Evolutionary conservation across 2,329 filamentous ascomycete genomes (phyloP).

Genomic region (Aspergillus udagawae): DNA sequence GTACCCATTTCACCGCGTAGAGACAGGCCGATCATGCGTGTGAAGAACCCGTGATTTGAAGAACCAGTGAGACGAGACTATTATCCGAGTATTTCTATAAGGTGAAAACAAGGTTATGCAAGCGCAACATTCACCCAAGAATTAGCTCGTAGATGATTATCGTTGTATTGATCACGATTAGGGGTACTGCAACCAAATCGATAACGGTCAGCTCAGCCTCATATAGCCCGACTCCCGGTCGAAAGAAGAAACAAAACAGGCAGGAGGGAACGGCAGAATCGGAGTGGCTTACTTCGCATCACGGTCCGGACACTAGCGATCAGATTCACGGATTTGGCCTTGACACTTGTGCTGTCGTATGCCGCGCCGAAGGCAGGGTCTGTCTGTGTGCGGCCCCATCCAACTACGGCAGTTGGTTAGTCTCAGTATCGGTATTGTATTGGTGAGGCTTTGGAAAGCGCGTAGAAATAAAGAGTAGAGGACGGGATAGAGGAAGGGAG

Average conservation of each 20-base stretch:
- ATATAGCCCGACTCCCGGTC: too few species aligned
- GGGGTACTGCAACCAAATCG: constrained; percentile 57
- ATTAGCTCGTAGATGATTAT: constrained; percentile 81
- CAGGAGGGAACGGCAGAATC: constrained; percentile 30
- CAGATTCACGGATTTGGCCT: constrained; percentile 81
- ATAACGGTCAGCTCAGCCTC: not conserved
- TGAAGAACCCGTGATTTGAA: not conserved
- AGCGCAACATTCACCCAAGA: constrained; percentile 54
- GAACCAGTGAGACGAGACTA: not conserved
- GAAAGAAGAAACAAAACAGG: not conserved
- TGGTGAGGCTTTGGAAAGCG: not conserved
- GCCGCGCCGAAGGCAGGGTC: constrained; percentile 76
- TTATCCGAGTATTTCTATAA: not conserved
- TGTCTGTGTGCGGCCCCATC: constrained; percentile 61
- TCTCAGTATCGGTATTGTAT: not conserved
- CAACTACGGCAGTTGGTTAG: constrained; percentile 54
- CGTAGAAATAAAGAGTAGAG: not conserved
- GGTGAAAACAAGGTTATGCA: not conserved
- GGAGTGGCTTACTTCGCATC: constrained; percentile 68
- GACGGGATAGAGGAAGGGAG: not conserved
- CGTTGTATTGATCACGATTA: constrained; percentile 77
- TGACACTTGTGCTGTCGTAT: constrained; percentile 70
- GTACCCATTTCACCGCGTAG: not conserved
- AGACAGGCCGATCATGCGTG: not conserved
- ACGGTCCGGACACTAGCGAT: constrained; percentile 87